These are phyloP conservation scores for Aegilops sharonensis DNA, from an alignment of 176 grass and related monocot species.

Conservation along the genomic window DNA sequence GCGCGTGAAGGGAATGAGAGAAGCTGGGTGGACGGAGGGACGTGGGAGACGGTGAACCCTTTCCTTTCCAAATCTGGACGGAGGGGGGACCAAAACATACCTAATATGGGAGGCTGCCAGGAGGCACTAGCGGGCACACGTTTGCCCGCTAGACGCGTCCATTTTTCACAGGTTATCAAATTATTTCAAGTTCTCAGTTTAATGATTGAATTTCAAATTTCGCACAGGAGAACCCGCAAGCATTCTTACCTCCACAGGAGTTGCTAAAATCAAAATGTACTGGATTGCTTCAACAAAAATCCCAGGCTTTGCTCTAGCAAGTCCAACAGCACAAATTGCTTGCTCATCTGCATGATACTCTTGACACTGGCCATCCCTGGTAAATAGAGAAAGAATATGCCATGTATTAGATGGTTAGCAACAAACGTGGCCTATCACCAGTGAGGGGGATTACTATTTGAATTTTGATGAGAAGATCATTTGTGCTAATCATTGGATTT, in stretches of 20 bases:
- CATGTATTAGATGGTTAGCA: not conserved
- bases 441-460: not conserved
- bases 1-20: too few relatives aligned
- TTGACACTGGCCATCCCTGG: conserved; percentile 93
- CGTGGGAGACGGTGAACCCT: too few relatives aligned
- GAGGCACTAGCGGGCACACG: too few relatives aligned
- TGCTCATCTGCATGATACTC: conserved; percentile 81
- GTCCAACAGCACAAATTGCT: conserved; percentile 83
- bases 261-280: conserved; percentile 87
- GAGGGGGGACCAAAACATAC: too few relatives aligned
- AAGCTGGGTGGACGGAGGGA: too few relatives aligned
- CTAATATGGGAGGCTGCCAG: too few relatives aligned
- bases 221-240: not conserved
- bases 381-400: not conserved
- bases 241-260: conserved; percentile 81
- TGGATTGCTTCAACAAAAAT: conserved; percentile 98
- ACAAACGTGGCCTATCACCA: not conserved
- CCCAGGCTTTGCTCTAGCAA: conserved; percentile 81
- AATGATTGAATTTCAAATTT: not conserved
- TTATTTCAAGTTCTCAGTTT: not conserved
- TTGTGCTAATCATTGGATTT: not conserved
- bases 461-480: not conserved
- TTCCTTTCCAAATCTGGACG: too few relatives aligned
- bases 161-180: not conserved
- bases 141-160: too few relatives aligned